Evolutionary conservation across 176 grass and related monocot genomes (phyloP).

Genomic region (Oropetium thomaeum): DNA sequence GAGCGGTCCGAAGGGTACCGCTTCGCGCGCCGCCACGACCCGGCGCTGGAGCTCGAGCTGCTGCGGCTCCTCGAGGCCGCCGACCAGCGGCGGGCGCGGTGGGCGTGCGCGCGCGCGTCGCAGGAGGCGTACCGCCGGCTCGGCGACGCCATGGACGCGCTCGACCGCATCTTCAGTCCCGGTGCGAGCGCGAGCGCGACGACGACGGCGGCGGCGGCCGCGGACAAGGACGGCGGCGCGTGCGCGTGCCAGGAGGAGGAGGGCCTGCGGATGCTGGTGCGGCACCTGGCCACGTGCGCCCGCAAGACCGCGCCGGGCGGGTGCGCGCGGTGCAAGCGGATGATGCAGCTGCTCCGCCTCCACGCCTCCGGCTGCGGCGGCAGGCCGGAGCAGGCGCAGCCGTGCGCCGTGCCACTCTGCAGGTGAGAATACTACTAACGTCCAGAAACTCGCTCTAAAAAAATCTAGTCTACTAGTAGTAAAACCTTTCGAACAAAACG

Average conservation of each 20-base stretch:
- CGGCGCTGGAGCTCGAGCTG: slow-evolving; percentile 57
- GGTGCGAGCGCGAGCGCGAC: no score
- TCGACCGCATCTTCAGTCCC: slow-evolving; percentile 65
- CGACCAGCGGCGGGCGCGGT: slow-evolving; percentile 43
- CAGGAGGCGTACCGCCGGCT: slow-evolving; percentile 56
- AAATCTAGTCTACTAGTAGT: neutral
- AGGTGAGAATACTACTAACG: slow-evolving; percentile 57
- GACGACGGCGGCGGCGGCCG: neutral
- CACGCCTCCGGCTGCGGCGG: slow-evolving; percentile 72
- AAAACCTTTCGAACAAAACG: no score
- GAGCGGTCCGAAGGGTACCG: slow-evolving; percentile 69
- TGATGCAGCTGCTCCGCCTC: slow-evolving; percentile 75
- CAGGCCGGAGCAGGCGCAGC: slow-evolving; percentile 3
- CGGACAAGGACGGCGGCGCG: neutral
- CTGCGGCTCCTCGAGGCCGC: slow-evolving; percentile 53
- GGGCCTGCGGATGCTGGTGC: slow-evolving; percentile 57
- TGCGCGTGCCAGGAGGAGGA: neutral
- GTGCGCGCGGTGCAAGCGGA: slow-evolving; percentile 72
- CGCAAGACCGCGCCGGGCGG: slow-evolving; percentile 41
- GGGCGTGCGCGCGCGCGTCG: slow-evolving; percentile 40
- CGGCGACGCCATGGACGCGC: slow-evolving; percentile 57
- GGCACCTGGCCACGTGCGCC: slow-evolving; percentile 53
- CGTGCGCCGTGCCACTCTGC: slow-evolving; percentile 72
- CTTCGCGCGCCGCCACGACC: slow-evolving; percentile 68
- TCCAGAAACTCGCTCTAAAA: neutral